Evolutionary conservation across 768 basidiomycete genomes (phyloP).

Genomic region (Dendrothele bispora): DNA sequence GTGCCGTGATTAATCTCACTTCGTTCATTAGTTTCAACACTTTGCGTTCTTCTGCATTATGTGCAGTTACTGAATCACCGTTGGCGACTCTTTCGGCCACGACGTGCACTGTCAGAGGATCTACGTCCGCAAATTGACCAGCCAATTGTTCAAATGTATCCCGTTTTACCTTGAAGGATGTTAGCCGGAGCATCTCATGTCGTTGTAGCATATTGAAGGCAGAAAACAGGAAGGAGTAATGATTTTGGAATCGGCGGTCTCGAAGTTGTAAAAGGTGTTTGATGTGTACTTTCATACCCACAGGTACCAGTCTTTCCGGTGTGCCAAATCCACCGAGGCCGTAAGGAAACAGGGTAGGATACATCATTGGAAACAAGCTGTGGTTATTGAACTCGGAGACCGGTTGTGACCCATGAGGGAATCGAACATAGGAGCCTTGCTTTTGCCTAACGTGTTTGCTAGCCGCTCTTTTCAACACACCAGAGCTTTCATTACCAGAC

Average conservation of each 20-base stretch:
- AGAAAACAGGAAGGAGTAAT: constrained; percentile 26
- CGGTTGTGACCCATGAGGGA: constrained; percentile 16
- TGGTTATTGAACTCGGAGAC: constrained; percentile 24
- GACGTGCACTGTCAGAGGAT: constrained; percentile 9
- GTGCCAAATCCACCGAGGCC: constrained; percentile 26
- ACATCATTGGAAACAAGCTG: constrained; percentile 22
- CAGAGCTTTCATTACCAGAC: constrained; percentile 10
- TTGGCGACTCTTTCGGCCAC: constrained; percentile 9
- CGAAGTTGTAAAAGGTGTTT: constrained; percentile 24
- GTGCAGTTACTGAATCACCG: constrained; percentile 5
- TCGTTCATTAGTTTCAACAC: constrained; percentile 20
- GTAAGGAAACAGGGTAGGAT: constrained; percentile 26
- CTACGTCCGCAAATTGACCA: constrained; percentile 4
- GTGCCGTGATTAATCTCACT: not conserved
- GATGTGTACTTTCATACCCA: too few relatives aligned
- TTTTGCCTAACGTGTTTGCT: constrained; percentile 1
- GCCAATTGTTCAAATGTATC: constrained; percentile 15
- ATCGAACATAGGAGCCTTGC: constrained; percentile 9
- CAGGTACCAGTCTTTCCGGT: too few relatives aligned
- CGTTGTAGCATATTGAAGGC: constrained; percentile 28
- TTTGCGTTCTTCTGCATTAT: constrained; percentile 16
- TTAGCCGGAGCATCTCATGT: constrained; percentile 20
- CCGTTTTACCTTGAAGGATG: too few relatives aligned
- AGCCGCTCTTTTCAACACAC: too few relatives aligned
- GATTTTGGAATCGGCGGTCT: constrained; percentile 18